Evolutionary conservation across 352 stramenopile species (phyloP).

Genomic region (Halophytophthora polymorphica): DNA sequence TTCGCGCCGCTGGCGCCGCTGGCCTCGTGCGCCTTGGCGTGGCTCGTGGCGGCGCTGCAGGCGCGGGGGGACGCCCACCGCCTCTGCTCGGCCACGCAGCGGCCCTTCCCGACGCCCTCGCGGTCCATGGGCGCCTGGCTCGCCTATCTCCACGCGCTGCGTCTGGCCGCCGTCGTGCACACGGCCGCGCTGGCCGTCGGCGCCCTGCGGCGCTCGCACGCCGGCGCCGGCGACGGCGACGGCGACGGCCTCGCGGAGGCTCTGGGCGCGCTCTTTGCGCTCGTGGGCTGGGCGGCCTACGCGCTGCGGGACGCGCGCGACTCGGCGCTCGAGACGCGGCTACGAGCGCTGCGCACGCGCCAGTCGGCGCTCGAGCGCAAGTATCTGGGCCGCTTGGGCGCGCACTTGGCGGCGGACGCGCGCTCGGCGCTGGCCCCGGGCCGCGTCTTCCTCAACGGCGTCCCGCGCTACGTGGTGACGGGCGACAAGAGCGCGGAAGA

Average conservation of each 20-base stretch:
- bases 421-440: conserved; percentile 33
- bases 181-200: conserved; percentile 39
- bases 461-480: conserved; percentile 64
- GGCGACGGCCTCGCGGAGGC: conserved; percentile 17
- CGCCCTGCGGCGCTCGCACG: conserved; percentile 10
- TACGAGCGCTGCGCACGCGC: conserved; percentile 15
- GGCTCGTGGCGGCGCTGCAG: conserved; percentile 51
- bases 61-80: conserved; percentile 64
- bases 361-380: conserved; percentile 54
- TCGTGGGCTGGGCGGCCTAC: conserved; percentile 42
- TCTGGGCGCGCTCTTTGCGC: conserved; percentile 17
- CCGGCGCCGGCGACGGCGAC: conserved; percentile 21
- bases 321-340: conserved; percentile 20
- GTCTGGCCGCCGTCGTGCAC: conserved; percentile 45
- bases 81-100: conserved; percentile 57
- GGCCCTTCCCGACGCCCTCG: conserved; percentile 48
- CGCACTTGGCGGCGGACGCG: conserved; percentile 18
- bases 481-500: conserved; percentile 69
- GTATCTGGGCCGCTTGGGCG: conserved; percentile 49
- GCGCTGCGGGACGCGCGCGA: conserved; percentile 37
- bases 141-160: conserved; percentile 52
- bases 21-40: conserved; percentile 34
- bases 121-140: conserved; percentile 63
- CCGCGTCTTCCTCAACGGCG: conserved; percentile 70
- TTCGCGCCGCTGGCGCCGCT: conserved; percentile 55